Evolutionary conservation across 345 rosid species (phyloP), one percentile per base, ranked within the genome.

Genomic region (Citrus sp.): DNA sequence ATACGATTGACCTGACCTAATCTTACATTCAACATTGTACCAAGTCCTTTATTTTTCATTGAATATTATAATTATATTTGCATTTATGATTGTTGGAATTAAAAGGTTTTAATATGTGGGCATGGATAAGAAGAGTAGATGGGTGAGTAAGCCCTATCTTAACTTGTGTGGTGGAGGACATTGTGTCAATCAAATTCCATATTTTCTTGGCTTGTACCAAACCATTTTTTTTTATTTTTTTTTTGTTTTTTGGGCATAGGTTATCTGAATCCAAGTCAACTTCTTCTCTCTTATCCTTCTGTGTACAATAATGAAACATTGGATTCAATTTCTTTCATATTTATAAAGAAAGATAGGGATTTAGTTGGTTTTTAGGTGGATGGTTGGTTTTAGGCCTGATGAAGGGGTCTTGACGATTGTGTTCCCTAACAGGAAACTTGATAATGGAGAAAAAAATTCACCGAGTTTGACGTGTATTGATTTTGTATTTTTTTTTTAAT

Each of bases 351-450:
- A 40, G 14, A 10, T 4, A 7, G 18, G 27, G 30, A 13, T 8
- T 70, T 71, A 54, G 19, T 0, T n/a, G 25, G 40, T 8, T 27
- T 56, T 72, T 34, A 24, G 28, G 24, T 58, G 32, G 65, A 22
- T 32, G 22, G n/a, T 34, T 46, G 51, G 51, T 3, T 3, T 34
- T 73, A 24, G n/a, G 18, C 32, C 34, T 72, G 19, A 54, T 54
- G 40, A 14, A 58, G 10, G 25, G 25, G 28, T 6, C 34, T 71
- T 62, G 70, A 37, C 56, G 4, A 24, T 72, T 12, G 54, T 78
- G 81, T 32, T 63, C 59, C 55, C 76, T 35, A 14, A 25, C 37
- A 54, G 77, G 81, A 59, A 65, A 46, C 77, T 79, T 79, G 59
- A 79, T 79, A 25, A 51, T 78, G 78, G 72, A 55, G 72, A 67